Evolutionary conservation across 2,329 filamentous ascomycete species (phyloP), one percentile per base, ranked within the genome.

Genomic region (Calonectria montana): DNA sequence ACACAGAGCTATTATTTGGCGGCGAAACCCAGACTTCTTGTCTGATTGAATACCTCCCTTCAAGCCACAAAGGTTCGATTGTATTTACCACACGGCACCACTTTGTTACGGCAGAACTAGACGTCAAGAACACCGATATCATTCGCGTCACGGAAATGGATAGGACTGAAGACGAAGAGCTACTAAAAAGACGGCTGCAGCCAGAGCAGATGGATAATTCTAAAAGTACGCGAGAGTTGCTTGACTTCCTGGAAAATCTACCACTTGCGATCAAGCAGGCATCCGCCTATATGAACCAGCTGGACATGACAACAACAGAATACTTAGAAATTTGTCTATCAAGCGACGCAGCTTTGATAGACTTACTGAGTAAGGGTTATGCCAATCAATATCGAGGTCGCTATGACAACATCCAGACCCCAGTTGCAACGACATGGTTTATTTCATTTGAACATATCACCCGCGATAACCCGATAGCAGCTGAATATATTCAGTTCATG

Each of bases 241-340:
- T 86, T 2, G 57, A 79, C 2, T 73, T 80, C 12, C 75, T 84
- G 0, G 69, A 71, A 2, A 59, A 80, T 47, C 72, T 85, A 3
- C 83, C 83, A 0, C 76, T 85, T 1, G 83, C 83, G 2, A 82
- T 85, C 39, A 77, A 70, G 31, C 82, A 85, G 61, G 83, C 83
- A n/a, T 78, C 80, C 1, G 77, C 80, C 5, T 86, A 80, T 65
- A 82, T 86, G 67, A 79, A 79, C 57, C 73, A 74, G n/a, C 82
- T 41, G 2, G 31, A 45, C 2, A 78, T 79, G 1, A 69, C 80
- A 3, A 73, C 74, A 1, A 13, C 71, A 0, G 48, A 70, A 29
- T 84, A 84, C 53, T 73, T 84, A 1, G 21, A 71, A 0, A 67
- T 76, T 23, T 82, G 73, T 31, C 45, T 65, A 41, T 71, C 73